Conservation (phyloP, 2,329 filamentous ascomycete genomes). For the Ophiostoma tasmaniense region DNA sequence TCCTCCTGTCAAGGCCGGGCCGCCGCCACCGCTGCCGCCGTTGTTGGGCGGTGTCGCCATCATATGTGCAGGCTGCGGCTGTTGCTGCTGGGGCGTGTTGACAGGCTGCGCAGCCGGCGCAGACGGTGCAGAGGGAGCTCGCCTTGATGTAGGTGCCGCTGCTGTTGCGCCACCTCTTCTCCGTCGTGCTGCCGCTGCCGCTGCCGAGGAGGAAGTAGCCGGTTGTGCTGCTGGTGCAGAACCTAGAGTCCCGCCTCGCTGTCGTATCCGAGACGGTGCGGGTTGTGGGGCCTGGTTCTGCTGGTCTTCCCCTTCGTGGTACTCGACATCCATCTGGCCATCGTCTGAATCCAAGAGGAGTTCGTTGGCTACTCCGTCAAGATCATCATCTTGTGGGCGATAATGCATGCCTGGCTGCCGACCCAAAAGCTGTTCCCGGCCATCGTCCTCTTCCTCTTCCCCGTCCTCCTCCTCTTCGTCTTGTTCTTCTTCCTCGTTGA, state of each 20-base stretch:
- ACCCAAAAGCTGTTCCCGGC: background rate
- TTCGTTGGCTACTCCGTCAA: conserved; percentile 1
- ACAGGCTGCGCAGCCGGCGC: background rate
- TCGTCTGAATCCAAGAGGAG: conserved; percentile 12
- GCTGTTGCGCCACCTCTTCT: background rate
- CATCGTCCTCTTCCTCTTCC: conserved; percentile 5
- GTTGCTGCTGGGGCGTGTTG: conserved; percentile 12
- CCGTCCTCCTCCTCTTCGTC: conserved; percentile 7
- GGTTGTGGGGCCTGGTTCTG: background rate
- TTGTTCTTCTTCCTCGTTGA: conserved; percentile 20
- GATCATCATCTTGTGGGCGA: background rate
- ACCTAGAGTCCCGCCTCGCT: background rate
- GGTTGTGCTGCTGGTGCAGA: background rate
- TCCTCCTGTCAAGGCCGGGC: background rate
- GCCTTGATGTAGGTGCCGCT: background rate
- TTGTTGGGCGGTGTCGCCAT: conserved; percentile 16
- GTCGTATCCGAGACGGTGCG: background rate
- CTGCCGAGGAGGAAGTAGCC: background rate
- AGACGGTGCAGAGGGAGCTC: background rate
- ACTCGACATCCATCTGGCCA: conserved; percentile 19
- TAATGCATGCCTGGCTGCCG: background rate
- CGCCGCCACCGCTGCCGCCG: background rate
- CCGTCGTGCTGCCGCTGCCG: background rate
- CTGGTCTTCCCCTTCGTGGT: conserved; percentile 9
- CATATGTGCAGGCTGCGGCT: conserved; percentile 5